phyloP scores from a whole-genome alignment of 2,329 filamentous ascomycete genomes.

The Exophiala sp. region DNA sequence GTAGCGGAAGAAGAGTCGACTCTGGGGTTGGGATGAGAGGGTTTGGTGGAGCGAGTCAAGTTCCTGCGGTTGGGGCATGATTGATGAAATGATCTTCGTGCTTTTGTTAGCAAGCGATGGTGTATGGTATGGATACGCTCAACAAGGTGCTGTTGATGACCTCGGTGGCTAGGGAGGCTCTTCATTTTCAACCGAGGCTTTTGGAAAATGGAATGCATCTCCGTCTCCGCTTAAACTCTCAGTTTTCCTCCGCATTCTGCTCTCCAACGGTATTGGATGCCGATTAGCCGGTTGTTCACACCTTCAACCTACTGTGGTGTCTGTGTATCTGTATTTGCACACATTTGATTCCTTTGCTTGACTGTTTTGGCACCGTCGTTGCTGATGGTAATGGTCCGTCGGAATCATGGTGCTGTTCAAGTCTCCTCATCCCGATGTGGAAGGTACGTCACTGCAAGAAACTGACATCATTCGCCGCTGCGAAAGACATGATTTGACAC shows the following conservation, averaged over 20 bases:
- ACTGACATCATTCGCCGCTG: background rate
- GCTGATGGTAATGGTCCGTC: background rate
- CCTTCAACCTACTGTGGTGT: background rate
- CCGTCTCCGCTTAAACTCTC: too few species aligned
- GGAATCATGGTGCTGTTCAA: slow-evolving; percentile 24
- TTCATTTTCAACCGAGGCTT: background rate
- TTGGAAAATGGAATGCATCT: too few species aligned
- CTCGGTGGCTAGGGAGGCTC: too few species aligned
- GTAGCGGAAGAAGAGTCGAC: slow-evolving; percentile 7
- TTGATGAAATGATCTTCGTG: background rate
- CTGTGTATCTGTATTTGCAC: too few species aligned
- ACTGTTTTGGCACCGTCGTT: background rate
- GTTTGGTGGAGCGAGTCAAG: slow-evolving; percentile 7
- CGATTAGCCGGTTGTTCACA: background rate
- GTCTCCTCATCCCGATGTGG: slow-evolving; percentile 24
- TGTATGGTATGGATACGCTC: too few species aligned
- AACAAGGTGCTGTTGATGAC: too few species aligned
- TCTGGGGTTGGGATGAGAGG: slow-evolving; percentile 7
- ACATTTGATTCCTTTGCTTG: background rate
- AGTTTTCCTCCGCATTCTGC: background rate
- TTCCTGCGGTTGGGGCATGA: slow-evolving; percentile 18
- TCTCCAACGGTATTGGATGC: background rate
- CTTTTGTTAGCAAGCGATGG: too few species aligned
- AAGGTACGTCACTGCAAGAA: slow-evolving; percentile 15
- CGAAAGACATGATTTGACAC: background rate